Evolutionary conservation across 108 stramenopile species (phyloP).

Genomic region (Pseudonitzschia pungens): DNA sequence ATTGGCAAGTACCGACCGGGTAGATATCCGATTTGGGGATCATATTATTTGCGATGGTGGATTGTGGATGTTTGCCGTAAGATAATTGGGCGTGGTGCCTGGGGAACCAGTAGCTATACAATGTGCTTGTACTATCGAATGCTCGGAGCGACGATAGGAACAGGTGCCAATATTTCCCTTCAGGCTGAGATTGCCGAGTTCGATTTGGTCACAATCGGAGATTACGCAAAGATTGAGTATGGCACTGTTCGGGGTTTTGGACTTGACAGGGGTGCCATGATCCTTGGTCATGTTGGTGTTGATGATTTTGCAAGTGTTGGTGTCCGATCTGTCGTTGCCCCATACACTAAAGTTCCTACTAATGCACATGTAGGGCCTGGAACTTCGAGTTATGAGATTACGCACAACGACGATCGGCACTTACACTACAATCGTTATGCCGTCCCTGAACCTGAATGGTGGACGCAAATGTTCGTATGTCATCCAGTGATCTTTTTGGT

Average conservation of each 20-base stretch:
- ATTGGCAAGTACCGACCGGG: slow-evolving; percentile 58
- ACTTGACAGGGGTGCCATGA: slow-evolving; percentile 65
- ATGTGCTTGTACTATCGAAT: slow-evolving; percentile 45
- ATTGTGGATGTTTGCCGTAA: slow-evolving; percentile 51
- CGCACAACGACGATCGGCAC: slow-evolving; percentile 26
- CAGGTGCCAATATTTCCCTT: slow-evolving; percentile 39
- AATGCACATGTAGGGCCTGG: slow-evolving; percentile 45
- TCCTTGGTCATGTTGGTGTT: slow-evolving; percentile 53
- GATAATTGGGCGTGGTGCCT: slow-evolving; percentile 50
- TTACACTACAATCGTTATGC: slow-evolving; percentile 36
- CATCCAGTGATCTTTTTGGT: slow-evolving; percentile 42
- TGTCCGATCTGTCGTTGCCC: slow-evolving; percentile 58
- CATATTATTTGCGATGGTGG: slow-evolving; percentile 73
- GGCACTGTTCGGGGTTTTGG: slow-evolving; percentile 54
- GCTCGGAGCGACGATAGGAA: slow-evolving; percentile 62
- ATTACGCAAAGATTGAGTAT: slow-evolving; percentile 50
- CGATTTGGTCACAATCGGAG: slow-evolving; percentile 56
- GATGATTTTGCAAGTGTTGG: slow-evolving; percentile 49
- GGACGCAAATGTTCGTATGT: slow-evolving; percentile 25
- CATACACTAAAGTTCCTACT: slow-evolving; percentile 44
- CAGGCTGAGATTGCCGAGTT: slow-evolving; percentile 62
- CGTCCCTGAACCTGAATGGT: slow-evolving; percentile 41
- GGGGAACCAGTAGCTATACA: slow-evolving; percentile 30
- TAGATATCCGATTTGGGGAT: slow-evolving; percentile 49
- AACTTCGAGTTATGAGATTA: slow-evolving; percentile 49